These are phyloP conservation scores for Cryphonectria nitschkei DNA, from an alignment of 2,329 filamentous ascomycete genomes.

Conservation along the genomic window DNA sequence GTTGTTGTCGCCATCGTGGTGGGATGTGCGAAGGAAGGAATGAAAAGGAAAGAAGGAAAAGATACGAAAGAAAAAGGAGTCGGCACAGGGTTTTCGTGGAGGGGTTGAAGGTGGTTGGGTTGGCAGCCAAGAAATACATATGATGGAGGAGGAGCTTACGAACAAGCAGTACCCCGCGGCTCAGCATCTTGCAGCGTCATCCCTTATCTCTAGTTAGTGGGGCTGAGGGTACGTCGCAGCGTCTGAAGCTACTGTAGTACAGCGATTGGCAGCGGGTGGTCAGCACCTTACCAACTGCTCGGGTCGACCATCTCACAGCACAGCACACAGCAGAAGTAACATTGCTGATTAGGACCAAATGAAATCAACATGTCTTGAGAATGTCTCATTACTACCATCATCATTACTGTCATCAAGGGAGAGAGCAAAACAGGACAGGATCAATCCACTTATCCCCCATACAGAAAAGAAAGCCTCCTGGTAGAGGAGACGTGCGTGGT, in stretches of 20 bases:
- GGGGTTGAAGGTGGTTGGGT: neutral
- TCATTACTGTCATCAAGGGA: neutral
- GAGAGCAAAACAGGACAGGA: neutral
- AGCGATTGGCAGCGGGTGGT: slow-evolving; percentile 3
- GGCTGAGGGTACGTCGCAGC: neutral
- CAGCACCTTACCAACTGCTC: slow-evolving; percentile 6
- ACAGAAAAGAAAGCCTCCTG: slow-evolving; percentile 1
- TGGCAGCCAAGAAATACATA: neutral
- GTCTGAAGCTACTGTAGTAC: neutral
- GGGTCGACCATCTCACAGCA: slow-evolving; percentile 4
- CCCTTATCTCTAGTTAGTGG: neutral
- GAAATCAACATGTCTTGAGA: neutral
- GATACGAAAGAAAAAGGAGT: neutral
- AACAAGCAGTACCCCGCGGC: slow-evolving; percentile 9
- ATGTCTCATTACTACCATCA: slow-evolving; percentile 2
- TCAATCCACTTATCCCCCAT: neutral
- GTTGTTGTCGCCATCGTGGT: slow-evolving; percentile 6
- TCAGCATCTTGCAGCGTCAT: slow-evolving; percentile 12
- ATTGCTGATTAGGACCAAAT: neutral
- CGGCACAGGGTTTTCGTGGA: neutral
- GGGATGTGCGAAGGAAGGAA: neutral
- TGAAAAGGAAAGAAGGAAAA: neutral
- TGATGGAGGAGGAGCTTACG: neutral
- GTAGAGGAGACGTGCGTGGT: neutral
- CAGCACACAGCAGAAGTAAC: neutral